phyloP scores from a whole-genome alignment of 2,329 filamentous ascomycete genomes.

The Parascedosporium putredinis region DNA sequence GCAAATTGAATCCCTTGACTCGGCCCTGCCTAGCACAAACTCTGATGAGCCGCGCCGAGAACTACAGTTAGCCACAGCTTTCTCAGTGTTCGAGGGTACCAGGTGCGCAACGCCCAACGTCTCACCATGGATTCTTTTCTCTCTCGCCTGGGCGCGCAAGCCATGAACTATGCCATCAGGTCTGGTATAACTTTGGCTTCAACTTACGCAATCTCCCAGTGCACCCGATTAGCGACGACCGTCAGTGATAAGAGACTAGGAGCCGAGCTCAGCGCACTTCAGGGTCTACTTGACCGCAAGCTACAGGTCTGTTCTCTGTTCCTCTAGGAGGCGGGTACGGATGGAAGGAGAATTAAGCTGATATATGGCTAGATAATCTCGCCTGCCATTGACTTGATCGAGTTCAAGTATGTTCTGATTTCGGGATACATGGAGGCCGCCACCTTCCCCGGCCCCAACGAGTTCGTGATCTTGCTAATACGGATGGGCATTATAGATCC shows the following conservation, averaged over 20 bases:
- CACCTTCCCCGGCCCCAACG: too few relatives aligned
- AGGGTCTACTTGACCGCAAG: constrained; percentile 69
- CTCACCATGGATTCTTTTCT: constrained; percentile 58
- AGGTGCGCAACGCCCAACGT: not conserved
- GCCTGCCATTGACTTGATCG: constrained; percentile 83
- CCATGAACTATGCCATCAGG: constrained; percentile 84
- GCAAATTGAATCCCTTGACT: too few relatives aligned
- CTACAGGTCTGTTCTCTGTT: constrained; percentile 45
- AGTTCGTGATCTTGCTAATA: not conserved
- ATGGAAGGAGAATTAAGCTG: not conserved
- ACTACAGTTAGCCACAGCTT: too few relatives aligned
- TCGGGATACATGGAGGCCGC: too few relatives aligned
- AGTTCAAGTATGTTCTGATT: constrained; percentile 63
- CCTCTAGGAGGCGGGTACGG: too few relatives aligned
- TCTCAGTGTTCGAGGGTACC: too few relatives aligned
- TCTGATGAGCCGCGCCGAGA: too few relatives aligned
- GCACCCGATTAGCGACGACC: constrained; percentile 64
- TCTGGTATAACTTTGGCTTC: constrained; percentile 81
- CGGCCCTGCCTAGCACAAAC: too few relatives aligned
- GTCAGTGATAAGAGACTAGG: constrained; percentile 62
- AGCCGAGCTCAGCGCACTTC: constrained; percentile 57
- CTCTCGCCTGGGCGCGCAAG: constrained; percentile 49
- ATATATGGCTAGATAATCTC: constrained; percentile 57
- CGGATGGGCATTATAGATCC: constrained; percentile 27
- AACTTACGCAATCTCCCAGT: constrained; percentile 74